phyloP scores from a whole-genome alignment of 164 flowering plant genomes.

The Echeveria elegans region DNA sequence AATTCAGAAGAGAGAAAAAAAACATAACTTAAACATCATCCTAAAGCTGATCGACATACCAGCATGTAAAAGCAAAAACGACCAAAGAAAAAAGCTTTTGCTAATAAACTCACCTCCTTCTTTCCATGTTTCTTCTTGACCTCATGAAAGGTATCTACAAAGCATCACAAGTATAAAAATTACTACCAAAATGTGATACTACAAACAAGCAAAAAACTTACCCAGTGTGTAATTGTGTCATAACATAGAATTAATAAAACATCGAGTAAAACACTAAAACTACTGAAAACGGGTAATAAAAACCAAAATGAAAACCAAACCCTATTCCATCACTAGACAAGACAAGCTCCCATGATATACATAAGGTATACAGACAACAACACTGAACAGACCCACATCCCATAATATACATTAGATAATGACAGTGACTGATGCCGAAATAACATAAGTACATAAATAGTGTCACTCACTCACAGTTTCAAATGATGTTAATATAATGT shows the following conservation, averaged over 20 bases:
- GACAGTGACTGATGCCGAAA: neutral
- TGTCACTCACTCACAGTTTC: too few species aligned
- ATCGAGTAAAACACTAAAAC: neutral
- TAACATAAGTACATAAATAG: neutral
- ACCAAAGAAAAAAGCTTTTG: neutral
- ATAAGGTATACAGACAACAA: too few species aligned
- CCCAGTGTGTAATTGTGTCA: too few species aligned
- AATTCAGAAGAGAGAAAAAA: too few species aligned
- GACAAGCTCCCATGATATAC: too few species aligned
- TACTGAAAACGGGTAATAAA: neutral
- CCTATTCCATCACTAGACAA: neutral
- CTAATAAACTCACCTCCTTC: constrained; percentile 27
- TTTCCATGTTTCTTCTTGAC: constrained; percentile 37
- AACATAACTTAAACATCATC: too few species aligned
- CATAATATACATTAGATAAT: too few species aligned
- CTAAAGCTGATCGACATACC: too few species aligned
- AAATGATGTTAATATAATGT: neutral
- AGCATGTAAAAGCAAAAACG: too few species aligned
- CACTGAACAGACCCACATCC: too few species aligned
- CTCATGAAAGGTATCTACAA: constrained; percentile 54
- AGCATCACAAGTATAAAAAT: neutral
- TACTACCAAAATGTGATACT: neutral
- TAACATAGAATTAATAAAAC: too few species aligned
- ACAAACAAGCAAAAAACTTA: too few species aligned
- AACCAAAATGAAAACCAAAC: neutral